Evolutionary conservation across 495 filamentous ascomycete genomes (phyloP).

Genomic region (Arthonia radiata): DNA sequence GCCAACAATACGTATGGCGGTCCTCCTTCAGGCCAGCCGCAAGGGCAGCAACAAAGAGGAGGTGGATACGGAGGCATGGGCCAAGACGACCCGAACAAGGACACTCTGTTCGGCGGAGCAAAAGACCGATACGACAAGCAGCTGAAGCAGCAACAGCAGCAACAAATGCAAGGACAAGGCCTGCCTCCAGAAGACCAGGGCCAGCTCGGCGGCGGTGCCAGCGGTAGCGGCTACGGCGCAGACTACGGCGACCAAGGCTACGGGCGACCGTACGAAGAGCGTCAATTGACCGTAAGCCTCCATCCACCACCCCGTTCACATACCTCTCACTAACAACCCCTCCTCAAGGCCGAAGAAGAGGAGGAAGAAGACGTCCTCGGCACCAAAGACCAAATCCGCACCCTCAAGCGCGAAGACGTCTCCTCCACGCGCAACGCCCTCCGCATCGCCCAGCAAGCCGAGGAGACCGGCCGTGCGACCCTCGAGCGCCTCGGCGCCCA

Average conservation of each 20-base stretch:
- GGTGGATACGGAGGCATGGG: too few relatives aligned
- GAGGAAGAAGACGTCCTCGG: constrained; percentile 43
- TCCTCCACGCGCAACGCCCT: constrained; percentile 44
- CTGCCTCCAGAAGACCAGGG: constrained; percentile 4
- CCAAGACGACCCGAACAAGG: too few relatives aligned
- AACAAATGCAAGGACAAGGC: constrained; percentile 19
- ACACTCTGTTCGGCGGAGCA: constrained; percentile 42
- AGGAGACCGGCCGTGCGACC: constrained; percentile 45
- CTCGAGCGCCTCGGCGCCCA: constrained; percentile 47
- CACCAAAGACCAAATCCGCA: constrained; percentile 48
- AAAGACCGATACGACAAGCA: too few relatives aligned
- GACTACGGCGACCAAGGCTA: constrained; percentile 19
- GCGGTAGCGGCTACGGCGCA: constrained; percentile 15
- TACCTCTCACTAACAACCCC: too few relatives aligned
- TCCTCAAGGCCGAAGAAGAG: constrained; percentile 20
- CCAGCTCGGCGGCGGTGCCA: constrained; percentile 13
- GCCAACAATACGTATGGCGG: too few relatives aligned
- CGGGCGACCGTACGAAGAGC: constrained; percentile 32
- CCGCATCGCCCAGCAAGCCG: constrained; percentile 36
- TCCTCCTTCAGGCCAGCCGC: constrained; percentile 25
- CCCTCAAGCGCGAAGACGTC: constrained; percentile 54
- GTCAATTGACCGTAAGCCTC: constrained; percentile 49
- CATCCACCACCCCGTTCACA: constrained; percentile 11
- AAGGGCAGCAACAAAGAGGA: constrained; percentile 24
- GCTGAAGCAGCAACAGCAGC: constrained; percentile 15